Evolutionary conservation across 495 filamentous ascomycete species (phyloP), one percentile per base, ranked within the genome.

Genomic region (Aspergillus conjunctus): DNA sequence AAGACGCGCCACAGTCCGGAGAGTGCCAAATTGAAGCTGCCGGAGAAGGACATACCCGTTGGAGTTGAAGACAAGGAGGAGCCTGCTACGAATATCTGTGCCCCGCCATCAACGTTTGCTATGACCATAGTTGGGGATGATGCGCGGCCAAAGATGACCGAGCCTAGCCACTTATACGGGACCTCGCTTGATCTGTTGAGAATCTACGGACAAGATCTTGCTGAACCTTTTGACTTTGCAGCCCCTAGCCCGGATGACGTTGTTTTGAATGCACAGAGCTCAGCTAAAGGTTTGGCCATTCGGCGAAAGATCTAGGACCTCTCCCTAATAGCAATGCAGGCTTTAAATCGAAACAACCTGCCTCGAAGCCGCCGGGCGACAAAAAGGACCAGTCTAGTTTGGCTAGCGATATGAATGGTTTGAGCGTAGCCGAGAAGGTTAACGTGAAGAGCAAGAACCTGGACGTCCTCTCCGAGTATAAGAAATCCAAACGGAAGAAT

Each of bases 241-340:
- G 90, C 83, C 62, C 94, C 94, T 56, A 97, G 93, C 72, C 94
- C 94, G 66, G 94, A 98, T 76, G 95, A 97, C 76, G 78, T 93
- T 61, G 89, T 98, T 59, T 77, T 88, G 43, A 85, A 87, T 71
- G 94, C 94, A 61, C 94, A 97, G 76, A 88, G 80, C 55, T 76
- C 74, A 63, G 77, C 81, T 73, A 94, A 94, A 92, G 88, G 91
- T 95, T 89, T 88, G 79, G 73, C 73, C 67, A 73, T 81, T 74
- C 78, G 75, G 73, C 73, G 68, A 66, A 78, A 78, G 67, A 71
- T 68, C 61, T 74, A 63, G 67, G 66, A 61, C 54, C 54, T 65
- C 26, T 55, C 65, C 75, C 75, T 77, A 81, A 79, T 77, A 65
- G 58, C 67, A 53, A 34, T 73, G 68, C 70, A 77, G 77, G 76